Evolutionary conservation across 192 early-diverging fungal genomes (phyloP), one percentile per base, ranked within the genome.

Genomic region (Piromyces finnis): DNA sequence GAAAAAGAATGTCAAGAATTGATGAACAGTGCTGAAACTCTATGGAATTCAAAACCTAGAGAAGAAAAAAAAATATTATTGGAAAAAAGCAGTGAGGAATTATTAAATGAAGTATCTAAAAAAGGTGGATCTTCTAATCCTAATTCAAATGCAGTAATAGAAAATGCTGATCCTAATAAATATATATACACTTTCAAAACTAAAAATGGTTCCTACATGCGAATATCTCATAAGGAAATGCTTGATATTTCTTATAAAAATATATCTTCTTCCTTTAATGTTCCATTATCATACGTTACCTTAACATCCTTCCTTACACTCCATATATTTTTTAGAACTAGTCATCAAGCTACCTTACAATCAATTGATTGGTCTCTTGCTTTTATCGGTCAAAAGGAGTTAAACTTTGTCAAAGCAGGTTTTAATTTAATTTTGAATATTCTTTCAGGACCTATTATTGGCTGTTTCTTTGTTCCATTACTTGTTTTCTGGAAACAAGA

Each of bases 321-420:
- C 77, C 85, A 88, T 28, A 84, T 88, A 15, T 99, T 93, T 82
- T 99, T 97, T 87, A 85, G 92, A 16, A 97, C 96, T 3, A 96
- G 95, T 15, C 97, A 99, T 83, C 97, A 99, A 84, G 89, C 91
- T 78, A 95, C 92, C 11, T 85, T 98, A 78, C 88, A 93, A 13
- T 93, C 94, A n/a, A 91, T 98, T 15, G 96, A 97, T 81, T 98
- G 95, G 94, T 90, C 92, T 29, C 86, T 94, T 0, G 95, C 92
- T 2, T 96, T 96, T 84, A 86, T 97, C 77, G 97, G 96, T 12
- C 84, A 98, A 30, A 83, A 87, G 11, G 88, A 94, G 28, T 87
- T 94, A 83, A 90, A 92, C 80, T 91, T 90, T 79, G 79, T 89
- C 14, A 79, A 91, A 29, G 92, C 92, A 6, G 92, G 93, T 14